Conservation (phyloP, 352 stramenopile genomes). For the Phytophthora pisi region DNA sequence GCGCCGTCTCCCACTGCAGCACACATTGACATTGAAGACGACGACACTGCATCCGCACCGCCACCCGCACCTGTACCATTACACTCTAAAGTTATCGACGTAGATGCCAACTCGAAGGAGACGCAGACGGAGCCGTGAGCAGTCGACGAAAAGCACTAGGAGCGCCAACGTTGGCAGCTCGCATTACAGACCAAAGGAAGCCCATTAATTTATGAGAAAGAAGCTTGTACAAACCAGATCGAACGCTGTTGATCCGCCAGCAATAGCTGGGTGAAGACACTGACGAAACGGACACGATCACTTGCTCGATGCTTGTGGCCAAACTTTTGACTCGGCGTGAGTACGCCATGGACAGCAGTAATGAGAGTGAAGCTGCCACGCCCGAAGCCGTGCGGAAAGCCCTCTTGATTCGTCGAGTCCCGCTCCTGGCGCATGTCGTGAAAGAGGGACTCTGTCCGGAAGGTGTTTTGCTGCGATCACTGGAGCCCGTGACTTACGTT, state of each 20-base stretch:
- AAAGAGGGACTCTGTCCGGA: conserved; percentile 54
- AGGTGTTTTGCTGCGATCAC: conserved; percentile 43
- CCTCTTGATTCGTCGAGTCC: conserved; percentile 49
- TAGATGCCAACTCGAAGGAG: conserved; percentile 21
- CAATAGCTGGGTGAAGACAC: conserved; percentile 17
- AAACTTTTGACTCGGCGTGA: neutral
- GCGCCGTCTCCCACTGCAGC: conserved; percentile 1
- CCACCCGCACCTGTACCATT: conserved; percentile 6
- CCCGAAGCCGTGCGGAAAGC: conserved; percentile 50
- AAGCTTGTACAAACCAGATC: conserved; percentile 20
- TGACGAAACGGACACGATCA: conserved; percentile 22
- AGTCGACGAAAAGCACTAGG: conserved; percentile 21
- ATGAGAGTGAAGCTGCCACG: conserved; percentile 15
- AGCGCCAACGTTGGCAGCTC: conserved; percentile 14
- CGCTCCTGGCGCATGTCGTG: conserved; percentile 55
- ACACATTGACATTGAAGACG: conserved; percentile 15
- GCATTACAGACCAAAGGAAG: conserved; percentile 19
- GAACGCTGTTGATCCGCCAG: conserved; percentile 4
- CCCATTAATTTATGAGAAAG: conserved; percentile 39
- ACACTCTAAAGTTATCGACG: conserved; percentile 7
- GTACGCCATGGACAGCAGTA: conserved; percentile 22
- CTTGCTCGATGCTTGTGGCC: conserved; percentile 6
- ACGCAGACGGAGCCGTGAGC: conserved; percentile 26
- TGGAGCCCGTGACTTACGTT: conserved; percentile 40
- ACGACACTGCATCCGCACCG: neutral